phyloP scores from a whole-genome alignment of 345 rosid species.

The Isatis tinctoria region DNA sequence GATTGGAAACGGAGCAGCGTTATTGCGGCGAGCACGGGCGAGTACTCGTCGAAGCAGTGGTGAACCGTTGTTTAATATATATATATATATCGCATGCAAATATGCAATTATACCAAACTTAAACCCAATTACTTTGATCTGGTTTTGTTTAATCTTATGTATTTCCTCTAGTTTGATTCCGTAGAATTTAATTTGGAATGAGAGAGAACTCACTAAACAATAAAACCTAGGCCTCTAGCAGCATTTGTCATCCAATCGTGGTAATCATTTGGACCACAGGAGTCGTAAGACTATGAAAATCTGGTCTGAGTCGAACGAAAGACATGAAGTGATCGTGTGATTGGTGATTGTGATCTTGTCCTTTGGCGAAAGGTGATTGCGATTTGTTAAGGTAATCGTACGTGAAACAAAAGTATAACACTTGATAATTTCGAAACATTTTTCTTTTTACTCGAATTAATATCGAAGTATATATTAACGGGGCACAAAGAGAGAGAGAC shows the following conservation, averaged over 20 bases:
- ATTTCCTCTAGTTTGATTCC: neutral
- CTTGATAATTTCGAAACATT: neutral
- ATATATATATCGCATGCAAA: no score
- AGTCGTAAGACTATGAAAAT: neutral
- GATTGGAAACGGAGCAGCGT: no score
- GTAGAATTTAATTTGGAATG: neutral
- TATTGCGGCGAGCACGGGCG: no score
- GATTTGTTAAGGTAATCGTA: neutral
- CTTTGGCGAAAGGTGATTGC: neutral
- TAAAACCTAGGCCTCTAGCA: neutral
- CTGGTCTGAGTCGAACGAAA: neutral
- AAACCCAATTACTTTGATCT: neutral
- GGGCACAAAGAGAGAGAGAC: neutral
- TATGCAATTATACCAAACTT: no score
- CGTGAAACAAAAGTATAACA: constrained; percentile 4
- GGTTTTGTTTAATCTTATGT: neutral
- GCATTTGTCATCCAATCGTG: neutral
- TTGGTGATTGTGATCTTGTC: neutral
- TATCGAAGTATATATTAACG: neutral
- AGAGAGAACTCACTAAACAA: neutral
- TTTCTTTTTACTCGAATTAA: neutral
- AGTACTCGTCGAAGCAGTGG: no score
- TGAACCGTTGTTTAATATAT: no score
- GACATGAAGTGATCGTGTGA: constrained; percentile 18
- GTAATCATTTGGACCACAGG: neutral